These are phyloP conservation scores for Cryptococcus sp. DNA, from an alignment of 1,284 basidiomycete species.

Conservation along the genomic window DNA sequence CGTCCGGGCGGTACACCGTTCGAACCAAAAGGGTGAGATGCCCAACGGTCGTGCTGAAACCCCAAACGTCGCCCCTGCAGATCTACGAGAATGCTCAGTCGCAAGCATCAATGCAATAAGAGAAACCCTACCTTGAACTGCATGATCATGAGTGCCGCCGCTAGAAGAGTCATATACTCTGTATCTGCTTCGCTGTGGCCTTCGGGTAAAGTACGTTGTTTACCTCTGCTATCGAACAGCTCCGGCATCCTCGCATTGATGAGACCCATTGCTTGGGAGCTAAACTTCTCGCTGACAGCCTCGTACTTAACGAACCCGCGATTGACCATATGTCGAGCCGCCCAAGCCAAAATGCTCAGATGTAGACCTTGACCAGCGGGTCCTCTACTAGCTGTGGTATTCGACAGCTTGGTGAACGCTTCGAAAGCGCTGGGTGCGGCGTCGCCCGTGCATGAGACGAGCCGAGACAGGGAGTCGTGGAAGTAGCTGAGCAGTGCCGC, in stretches of 20 bases:
- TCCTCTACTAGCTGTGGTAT: constrained; percentile 16
- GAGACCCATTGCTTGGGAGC: constrained; percentile 28
- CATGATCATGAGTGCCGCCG: constrained; percentile 39
- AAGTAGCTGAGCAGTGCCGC: constrained; percentile 28
- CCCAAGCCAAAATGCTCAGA: constrained; percentile 40
- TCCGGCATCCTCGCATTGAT: constrained; percentile 17
- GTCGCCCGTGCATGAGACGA: constrained; percentile 33
- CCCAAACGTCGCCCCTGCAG: constrained; percentile 45
- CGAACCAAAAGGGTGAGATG: constrained; percentile 22
- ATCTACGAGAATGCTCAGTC: constrained; percentile 23
- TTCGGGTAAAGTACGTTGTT: constrained; percentile 1
- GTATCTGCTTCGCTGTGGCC: constrained; percentile 13
- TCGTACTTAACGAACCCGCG: constrained; percentile 36
- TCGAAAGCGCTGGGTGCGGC: constrained; percentile 25
- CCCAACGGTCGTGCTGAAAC: constrained; percentile 29
- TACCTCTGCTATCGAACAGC: constrained; percentile 18
- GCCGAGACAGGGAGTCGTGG: constrained; percentile 25
- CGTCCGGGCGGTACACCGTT: constrained; percentile 21
- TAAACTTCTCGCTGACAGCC: constrained; percentile 36
- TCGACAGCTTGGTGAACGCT: constrained; percentile 30
- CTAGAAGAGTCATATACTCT: constrained; percentile 36
- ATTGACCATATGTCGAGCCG: constrained; percentile 42
- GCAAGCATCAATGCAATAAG: background rate
- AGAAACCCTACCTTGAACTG: constrained; percentile 40
- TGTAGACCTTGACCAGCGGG: constrained; percentile 33